phyloP scores from a whole-genome alignment of 2,329 filamentous ascomycete genomes.

The Epichloe uncinata region DNA sequence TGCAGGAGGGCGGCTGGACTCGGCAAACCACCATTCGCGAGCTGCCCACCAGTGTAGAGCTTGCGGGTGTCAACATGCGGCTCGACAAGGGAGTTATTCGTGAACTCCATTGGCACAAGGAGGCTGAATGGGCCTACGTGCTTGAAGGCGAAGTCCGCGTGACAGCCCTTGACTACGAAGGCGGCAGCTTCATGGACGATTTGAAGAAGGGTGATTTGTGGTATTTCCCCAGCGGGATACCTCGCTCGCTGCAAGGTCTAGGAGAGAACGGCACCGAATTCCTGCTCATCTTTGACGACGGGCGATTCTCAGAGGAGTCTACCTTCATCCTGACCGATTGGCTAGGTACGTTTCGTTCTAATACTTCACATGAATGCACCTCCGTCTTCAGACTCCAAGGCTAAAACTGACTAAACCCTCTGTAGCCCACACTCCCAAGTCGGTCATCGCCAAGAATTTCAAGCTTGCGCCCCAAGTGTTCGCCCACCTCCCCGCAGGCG shows the following conservation, averaged over 20 bases:
- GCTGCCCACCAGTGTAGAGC: conserved; percentile 51
- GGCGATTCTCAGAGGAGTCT: conserved; percentile 43
- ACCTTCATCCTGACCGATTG: conserved; percentile 65
- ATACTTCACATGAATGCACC: fast-evolving
- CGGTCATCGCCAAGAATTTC: conserved; percentile 64
- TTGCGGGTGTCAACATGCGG: conserved; percentile 69
- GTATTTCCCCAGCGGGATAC: conserved; percentile 69
- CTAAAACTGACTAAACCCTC: background rate
- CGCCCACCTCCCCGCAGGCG: conserved; percentile 47
- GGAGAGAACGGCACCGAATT: conserved; percentile 45
- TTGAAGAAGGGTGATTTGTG: conserved; percentile 63
- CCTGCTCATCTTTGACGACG: conserved; percentile 35
- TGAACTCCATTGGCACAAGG: conserved; percentile 71
- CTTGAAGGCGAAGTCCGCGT: conserved; percentile 58
- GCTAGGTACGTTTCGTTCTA: conserved; percentile 37
- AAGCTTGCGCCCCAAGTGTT: conserved; percentile 59
- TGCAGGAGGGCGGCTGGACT: conserved; percentile 62
- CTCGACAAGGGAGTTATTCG: conserved; percentile 60
- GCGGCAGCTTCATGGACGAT: conserved; percentile 66
- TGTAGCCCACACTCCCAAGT: conserved; percentile 54
- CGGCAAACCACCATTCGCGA: conserved; percentile 57
- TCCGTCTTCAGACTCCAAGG: background rate
- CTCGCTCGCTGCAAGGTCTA: conserved; percentile 64
- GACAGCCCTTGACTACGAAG: conserved; percentile 61
- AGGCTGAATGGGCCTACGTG: conserved; percentile 67